These are phyloP conservation scores for Hirschfeldia incana DNA, from an alignment of 345 rosid genomes.

Conservation along the genomic window DNA sequence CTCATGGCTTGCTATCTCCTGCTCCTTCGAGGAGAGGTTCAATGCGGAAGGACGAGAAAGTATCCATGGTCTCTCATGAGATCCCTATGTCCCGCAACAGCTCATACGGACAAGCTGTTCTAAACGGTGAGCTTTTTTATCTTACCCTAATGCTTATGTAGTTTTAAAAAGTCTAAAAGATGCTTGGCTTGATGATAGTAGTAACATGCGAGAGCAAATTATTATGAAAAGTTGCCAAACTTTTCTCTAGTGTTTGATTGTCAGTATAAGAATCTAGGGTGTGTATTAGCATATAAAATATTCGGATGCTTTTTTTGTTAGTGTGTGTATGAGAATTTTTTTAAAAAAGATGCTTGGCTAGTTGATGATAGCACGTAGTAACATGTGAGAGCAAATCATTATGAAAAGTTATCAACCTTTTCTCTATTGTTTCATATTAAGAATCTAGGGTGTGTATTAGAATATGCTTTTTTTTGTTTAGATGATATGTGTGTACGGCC, in stretches of 20 bases:
- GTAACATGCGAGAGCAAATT: not conserved
- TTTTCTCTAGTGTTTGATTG: not conserved
- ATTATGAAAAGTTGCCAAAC: slow-evolving; percentile 1
- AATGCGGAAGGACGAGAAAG: slow-evolving; percentile 40
- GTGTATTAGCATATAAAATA: not conserved
- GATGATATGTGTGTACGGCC: not conserved
- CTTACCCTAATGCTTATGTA: not conserved
- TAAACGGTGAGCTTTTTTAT: slow-evolving; percentile 58
- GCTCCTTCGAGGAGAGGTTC: slow-evolving; percentile 43
- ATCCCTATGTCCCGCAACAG: slow-evolving; percentile 65
- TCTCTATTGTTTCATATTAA: not conserved
- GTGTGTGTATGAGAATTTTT: not conserved
- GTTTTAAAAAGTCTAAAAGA: not conserved
- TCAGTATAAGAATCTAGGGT: slow-evolving; percentile 4
- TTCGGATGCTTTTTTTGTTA: not conserved
- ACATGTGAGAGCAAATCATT: not conserved
- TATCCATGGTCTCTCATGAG: slow-evolving; percentile 59
- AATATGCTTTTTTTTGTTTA: not conserved
- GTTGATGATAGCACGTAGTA: slow-evolving; percentile 9
- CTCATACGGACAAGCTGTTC: slow-evolving; percentile 78
- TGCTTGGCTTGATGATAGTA: slow-evolving; percentile 9
- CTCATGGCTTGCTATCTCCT: slow-evolving; percentile 53
- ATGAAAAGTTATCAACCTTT: slow-evolving; percentile 4
- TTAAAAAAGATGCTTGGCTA: not conserved
- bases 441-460: slow-evolving; percentile 14